These are phyloP conservation scores for Gossypium gossypioides DNA, from an alignment of 441 rosid species.

Conservation along the genomic window DNA sequence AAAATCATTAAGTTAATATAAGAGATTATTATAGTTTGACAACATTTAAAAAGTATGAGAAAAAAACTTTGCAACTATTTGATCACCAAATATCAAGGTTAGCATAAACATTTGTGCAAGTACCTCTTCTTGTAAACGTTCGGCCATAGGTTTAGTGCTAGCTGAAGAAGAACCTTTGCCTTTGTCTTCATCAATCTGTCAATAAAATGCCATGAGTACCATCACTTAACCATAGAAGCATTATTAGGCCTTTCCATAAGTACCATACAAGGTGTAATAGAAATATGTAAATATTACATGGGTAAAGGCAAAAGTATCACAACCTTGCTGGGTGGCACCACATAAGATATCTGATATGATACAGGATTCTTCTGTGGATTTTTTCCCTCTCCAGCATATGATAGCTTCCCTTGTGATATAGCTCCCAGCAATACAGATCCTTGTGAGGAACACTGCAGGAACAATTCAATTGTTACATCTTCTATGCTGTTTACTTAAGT, in stretches of 20 bases:
- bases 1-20: background rate
- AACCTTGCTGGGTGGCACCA: constrained; percentile 92
- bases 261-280: background rate
- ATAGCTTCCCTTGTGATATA: constrained; percentile 65
- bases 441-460: constrained; percentile 64
- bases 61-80: background rate
- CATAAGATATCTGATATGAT: constrained; percentile 51
- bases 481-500: background rate
- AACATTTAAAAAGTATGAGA: background rate
- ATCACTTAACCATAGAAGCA: constrained; percentile 7
- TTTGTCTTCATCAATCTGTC: constrained; percentile 70
- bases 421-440: constrained; percentile 79
- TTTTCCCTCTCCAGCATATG: constrained; percentile 38
- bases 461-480: constrained; percentile 2
- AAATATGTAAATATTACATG: background rate
- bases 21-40: background rate
- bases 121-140: constrained; percentile 85
- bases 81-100: background rate
- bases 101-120: background rate
- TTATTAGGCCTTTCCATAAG: background rate
- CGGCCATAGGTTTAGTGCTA: constrained; percentile 46
- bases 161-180: constrained; percentile 50
- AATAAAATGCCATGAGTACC: constrained; percentile 12
- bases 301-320: constrained; percentile 7
- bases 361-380: constrained; percentile 61